Evolutionary conservation across 176 grass and related monocot species (phyloP).

Genomic region (Musa itinerans): DNA sequence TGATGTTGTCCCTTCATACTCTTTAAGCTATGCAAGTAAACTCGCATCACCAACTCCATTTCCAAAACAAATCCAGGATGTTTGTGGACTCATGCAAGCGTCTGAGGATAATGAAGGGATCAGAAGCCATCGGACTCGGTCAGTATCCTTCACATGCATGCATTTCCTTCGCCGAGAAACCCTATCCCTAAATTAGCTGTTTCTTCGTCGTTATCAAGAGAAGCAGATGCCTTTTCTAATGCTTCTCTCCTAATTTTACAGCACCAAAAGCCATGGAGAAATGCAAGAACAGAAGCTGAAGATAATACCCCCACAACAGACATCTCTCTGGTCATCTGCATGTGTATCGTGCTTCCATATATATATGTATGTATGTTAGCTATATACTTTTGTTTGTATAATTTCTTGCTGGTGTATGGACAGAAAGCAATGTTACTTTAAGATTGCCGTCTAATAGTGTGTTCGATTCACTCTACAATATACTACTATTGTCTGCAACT

Average conservation of each 20-base stretch:
- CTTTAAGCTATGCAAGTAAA: no score
- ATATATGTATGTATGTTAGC: neutral
- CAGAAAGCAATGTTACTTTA: neutral
- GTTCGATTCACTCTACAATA: neutral
- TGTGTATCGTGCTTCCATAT: neutral
- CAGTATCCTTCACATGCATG: conserved; percentile 12
- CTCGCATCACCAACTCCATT: conserved; percentile 11
- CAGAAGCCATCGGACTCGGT: conserved; percentile 94
- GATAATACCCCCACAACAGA: no score
- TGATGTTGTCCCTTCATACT: neutral
- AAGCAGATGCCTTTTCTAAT: neutral
- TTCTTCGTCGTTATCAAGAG: neutral
- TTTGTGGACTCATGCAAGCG: conserved; percentile 97
- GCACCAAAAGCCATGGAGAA: conserved; percentile 85
- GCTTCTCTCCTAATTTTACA: conserved; percentile 26
- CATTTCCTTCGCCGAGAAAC: no score
- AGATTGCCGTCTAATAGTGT: neutral
- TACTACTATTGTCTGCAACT: neutral
- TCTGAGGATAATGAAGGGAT: conserved; percentile 95
- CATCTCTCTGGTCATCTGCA: neutral
- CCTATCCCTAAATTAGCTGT: neutral
- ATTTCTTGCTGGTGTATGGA: neutral
- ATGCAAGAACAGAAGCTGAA: conserved; percentile 74
- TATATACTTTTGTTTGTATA: neutral
- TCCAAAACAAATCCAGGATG: conserved; percentile 46